Conservation (phyloP, 2,329 filamentous ascomycete genomes). For the Beauveria australis region DNA sequence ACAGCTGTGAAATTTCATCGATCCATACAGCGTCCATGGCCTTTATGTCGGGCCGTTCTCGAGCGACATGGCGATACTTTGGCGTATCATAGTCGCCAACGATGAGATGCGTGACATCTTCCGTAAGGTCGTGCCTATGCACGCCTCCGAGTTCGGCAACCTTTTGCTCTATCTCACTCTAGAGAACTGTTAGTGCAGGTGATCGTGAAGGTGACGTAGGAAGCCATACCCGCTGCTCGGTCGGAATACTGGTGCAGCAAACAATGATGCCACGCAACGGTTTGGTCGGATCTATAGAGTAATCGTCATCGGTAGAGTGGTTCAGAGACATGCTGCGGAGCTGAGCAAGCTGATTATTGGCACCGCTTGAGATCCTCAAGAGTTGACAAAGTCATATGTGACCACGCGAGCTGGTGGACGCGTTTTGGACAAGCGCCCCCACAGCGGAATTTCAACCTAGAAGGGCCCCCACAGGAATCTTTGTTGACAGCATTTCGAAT, state of each 20-base stretch:
- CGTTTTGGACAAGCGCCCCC: not conserved
- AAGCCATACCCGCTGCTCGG: conserved; percentile 62
- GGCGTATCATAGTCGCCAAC: conserved; percentile 82
- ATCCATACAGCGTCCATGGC: conserved; percentile 81
- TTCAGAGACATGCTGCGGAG: conserved; percentile 21
- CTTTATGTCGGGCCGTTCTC: conserved; percentile 76
- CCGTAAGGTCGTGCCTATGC: conserved; percentile 88
- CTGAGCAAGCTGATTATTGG: not conserved
- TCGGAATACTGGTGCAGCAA: conserved; percentile 79
- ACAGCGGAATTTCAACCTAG: not conserved
- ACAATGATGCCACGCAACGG: conserved; percentile 67
- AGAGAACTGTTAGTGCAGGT: not conserved
- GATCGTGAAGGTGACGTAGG: not conserved
- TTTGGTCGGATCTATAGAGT: conserved; percentile 45
- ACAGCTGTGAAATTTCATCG: conserved; percentile 66
- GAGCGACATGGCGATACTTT: conserved; percentile 94
- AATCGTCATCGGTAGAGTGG: conserved; percentile 16
- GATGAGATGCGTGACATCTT: conserved; percentile 88
- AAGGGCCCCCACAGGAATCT: not conserved
- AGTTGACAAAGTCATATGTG: not conserved
- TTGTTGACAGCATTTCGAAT: not conserved
- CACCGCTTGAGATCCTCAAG: not conserved
- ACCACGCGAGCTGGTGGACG: not conserved
- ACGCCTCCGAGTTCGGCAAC: conserved; percentile 76
- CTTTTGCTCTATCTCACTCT: conserved; percentile 51